phyloP scores from a whole-genome alignment of 192 early-diverging fungal species.

The Chytriomyces sp. region DNA sequence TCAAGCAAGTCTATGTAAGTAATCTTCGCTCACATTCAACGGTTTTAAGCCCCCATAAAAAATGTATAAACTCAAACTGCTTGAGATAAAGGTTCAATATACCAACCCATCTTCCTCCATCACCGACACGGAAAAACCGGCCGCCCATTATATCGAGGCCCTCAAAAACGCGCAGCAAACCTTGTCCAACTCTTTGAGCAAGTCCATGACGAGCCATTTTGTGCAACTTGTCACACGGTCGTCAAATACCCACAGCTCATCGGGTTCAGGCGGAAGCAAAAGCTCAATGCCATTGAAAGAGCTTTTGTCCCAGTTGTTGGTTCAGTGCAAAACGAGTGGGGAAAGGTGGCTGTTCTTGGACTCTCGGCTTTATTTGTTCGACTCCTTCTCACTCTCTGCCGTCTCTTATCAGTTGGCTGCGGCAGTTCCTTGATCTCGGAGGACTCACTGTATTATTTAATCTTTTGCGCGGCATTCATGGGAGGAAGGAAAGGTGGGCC shows the following conservation, averaged over 20 bases:
- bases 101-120: slow-evolving; percentile 7
- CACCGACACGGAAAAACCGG: slow-evolving; percentile 36
- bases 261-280: not conserved
- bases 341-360: slow-evolving; percentile 15
- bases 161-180: slow-evolving; percentile 25
- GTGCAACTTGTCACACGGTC: slow-evolving; percentile 41
- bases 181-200: slow-evolving; percentile 22
- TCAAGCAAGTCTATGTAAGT: slow-evolving; percentile 42
- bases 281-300: slow-evolving; percentile 36
- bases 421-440: slow-evolving; percentile 48
- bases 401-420: slow-evolving; percentile 44
- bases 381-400: too few species aligned
- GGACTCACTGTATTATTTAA: slow-evolving; percentile 45
- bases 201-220: slow-evolving; percentile 41
- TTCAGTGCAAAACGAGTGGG: slow-evolving; percentile 42
- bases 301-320: slow-evolving; percentile 39
- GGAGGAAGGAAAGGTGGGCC: slow-evolving; percentile 45
- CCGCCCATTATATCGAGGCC: slow-evolving; percentile 46
- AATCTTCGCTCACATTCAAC: not conserved
- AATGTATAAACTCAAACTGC: slow-evolving; percentile 4
- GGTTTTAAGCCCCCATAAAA: not conserved
- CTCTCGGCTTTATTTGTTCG: not conserved
- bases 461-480: slow-evolving; percentile 44
- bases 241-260: slow-evolving; percentile 5
- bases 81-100: slow-evolving; percentile 4